Conservation (phyloP, 495 filamentous ascomycete species). For the Hyaloscypha hepaticicola region DNA sequence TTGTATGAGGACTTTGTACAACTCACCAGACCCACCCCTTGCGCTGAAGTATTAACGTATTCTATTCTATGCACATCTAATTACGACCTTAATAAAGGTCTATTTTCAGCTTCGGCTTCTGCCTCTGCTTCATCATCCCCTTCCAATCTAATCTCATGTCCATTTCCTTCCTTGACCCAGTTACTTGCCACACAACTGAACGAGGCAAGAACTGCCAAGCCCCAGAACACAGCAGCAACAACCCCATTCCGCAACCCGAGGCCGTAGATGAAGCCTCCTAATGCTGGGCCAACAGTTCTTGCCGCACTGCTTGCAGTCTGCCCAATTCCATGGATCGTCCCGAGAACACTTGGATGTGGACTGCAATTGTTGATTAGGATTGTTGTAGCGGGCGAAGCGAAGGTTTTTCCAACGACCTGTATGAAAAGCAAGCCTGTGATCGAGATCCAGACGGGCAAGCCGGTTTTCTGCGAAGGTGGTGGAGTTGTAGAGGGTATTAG, state of each 20-base stretch:
- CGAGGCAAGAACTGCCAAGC: constrained; percentile 60
- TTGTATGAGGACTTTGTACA: neutral
- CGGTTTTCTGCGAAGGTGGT: constrained; percentile 63
- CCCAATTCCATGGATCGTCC: constrained; percentile 79
- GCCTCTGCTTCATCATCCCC: constrained; percentile 59
- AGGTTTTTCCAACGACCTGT: constrained; percentile 77
- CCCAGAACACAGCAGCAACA: constrained; percentile 80
- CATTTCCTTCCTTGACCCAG: constrained; percentile 71
- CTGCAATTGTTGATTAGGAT: constrained; percentile 84
- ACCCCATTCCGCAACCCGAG: constrained; percentile 65
- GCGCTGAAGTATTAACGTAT: neutral
- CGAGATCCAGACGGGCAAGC: constrained; percentile 62
- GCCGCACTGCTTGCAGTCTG: constrained; percentile 70
- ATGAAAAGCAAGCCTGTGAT: constrained; percentile 67
- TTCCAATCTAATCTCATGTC: constrained; percentile 67
- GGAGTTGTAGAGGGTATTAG: constrained; percentile 60
- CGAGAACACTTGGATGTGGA: constrained; percentile 76
- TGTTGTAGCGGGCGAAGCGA: constrained; percentile 72
- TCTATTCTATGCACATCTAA: neutral
- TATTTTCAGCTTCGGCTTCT: constrained; percentile 28
- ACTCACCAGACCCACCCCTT: neutral
- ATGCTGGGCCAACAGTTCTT: constrained; percentile 71
- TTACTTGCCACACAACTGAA: constrained; percentile 60
- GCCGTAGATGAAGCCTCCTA: constrained; percentile 71
- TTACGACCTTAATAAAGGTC: constrained; percentile 9